Percentiles rank a stretch among this genome's conserved stretches.
Conservation (phyloP, 306 rosid species). For the Sicyos baderoa region DNA sequence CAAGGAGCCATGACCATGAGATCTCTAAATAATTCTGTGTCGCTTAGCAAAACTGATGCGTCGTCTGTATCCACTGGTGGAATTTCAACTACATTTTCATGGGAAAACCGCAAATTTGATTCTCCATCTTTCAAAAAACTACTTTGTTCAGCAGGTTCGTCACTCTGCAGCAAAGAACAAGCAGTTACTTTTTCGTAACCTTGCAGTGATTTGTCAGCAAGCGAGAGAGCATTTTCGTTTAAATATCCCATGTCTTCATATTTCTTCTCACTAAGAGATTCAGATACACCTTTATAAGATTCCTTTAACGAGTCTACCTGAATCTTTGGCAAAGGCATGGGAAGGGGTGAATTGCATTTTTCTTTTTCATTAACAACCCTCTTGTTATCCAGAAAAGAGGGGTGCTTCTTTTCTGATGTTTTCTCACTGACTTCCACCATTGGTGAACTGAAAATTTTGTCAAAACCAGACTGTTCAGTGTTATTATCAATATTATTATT, state of each 20-base stretch:
- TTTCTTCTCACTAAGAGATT: too few relatives aligned
- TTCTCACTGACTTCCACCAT: constrained; percentile 25
- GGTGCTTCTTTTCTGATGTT: constrained; percentile 20
- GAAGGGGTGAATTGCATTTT: constrained; percentile 23
- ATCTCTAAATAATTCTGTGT: constrained; percentile 26
- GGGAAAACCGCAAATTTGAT: constrained; percentile 18
- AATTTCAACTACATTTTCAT: constrained; percentile 27
- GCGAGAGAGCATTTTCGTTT: too few relatives aligned
- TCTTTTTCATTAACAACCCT: constrained; percentile 22
- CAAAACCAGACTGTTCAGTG: not conserved
- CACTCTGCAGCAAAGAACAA: too few relatives aligned
- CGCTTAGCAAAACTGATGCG: constrained; percentile 14
- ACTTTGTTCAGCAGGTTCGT: too few relatives aligned
- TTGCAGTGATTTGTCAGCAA: too few relatives aligned
- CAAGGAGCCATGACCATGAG: constrained; percentile 27
- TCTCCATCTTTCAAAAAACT: constrained; percentile 13
- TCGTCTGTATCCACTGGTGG: constrained; percentile 23
- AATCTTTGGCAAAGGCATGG: constrained; percentile 20
- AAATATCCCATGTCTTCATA: too few relatives aligned
- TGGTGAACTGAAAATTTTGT: constrained; percentile 30
- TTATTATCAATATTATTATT: constrained; percentile 40
- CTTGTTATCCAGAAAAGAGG: constrained; percentile 25
- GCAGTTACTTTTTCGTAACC: too few relatives aligned
- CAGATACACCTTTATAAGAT: too few relatives aligned
- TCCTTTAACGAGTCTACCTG: constrained; percentile 29